Evolutionary conservation across 495 filamentous ascomycete species (phyloP).

Genomic region (Rhypophila decipiens): DNA sequence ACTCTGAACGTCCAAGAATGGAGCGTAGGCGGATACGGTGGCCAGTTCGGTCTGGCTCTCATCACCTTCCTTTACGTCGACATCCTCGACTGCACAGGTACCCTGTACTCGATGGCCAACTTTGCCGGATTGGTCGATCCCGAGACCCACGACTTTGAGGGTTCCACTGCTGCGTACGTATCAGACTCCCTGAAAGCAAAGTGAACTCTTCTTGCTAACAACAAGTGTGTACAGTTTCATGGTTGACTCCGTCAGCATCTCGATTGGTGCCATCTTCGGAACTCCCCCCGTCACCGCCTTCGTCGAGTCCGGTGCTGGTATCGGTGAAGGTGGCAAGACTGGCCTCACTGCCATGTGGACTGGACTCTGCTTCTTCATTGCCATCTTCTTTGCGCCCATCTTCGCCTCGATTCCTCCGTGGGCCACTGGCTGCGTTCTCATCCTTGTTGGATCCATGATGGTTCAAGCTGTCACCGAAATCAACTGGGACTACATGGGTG

Average conservation of each 20-base stretch:
- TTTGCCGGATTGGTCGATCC: slow-evolving; percentile 70
- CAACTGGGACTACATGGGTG: slow-evolving; percentile 76
- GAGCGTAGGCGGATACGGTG: slow-evolving; percentile 53
- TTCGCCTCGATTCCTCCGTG: slow-evolving; percentile 79
- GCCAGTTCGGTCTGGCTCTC: slow-evolving; percentile 68
- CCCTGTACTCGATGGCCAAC: slow-evolving; percentile 76
- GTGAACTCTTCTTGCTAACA: not conserved
- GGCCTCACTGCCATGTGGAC: slow-evolving; percentile 74
- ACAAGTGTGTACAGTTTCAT: slow-evolving; percentile 41
- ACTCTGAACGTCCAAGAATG: slow-evolving; percentile 62
- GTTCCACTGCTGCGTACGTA: slow-evolving; percentile 56
- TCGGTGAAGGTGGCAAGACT: slow-evolving; percentile 75
- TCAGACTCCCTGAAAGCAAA: not conserved
- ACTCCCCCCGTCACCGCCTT: slow-evolving; percentile 74
- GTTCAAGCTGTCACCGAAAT: slow-evolving; percentile 65
- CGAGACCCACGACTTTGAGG: slow-evolving; percentile 70
- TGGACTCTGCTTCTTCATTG: slow-evolving; percentile 76
- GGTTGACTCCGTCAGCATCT: slow-evolving; percentile 70
- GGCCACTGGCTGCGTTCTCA: slow-evolving; percentile 76
- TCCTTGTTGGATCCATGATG: slow-evolving; percentile 80
- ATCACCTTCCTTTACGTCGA: slow-evolving; percentile 85
- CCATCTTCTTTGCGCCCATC: slow-evolving; percentile 80
- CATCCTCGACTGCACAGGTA: slow-evolving; percentile 71
- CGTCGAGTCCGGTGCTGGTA: slow-evolving; percentile 77
- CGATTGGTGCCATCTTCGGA: slow-evolving; percentile 70